phyloP scores from a whole-genome alignment of 73 alveolate genomes.

The Symbiodinium natans region DNA sequence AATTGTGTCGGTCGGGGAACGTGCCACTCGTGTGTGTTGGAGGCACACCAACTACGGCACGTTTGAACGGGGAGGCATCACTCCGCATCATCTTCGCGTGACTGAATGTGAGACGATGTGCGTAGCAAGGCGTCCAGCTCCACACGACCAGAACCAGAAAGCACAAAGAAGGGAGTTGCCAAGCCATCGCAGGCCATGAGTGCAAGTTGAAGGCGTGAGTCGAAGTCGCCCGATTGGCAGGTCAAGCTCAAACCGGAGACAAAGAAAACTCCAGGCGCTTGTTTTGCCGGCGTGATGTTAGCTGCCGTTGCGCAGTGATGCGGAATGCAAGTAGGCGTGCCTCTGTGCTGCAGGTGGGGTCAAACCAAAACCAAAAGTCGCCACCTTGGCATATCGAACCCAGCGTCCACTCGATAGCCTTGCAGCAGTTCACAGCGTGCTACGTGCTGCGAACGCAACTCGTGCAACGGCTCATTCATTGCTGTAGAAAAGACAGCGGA shows the following conservation, averaged over 20 bases:
- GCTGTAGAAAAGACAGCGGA: no score
- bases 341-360: not conserved
- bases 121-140: not conserved
- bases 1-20: no score
- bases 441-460: no score
- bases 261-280: not conserved
- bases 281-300: not conserved
- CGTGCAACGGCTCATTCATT: no score
- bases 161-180: not conserved
- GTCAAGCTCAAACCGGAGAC: not conserved
- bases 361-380: not conserved
- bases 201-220: not conserved
- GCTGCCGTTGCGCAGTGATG: not conserved
- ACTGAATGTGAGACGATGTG: no score
- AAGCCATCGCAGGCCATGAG: not conserved
- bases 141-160: not conserved
- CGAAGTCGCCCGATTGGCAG: not conserved
- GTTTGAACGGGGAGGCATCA: not conserved
- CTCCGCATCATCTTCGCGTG: no score
- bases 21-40: no score
- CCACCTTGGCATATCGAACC: not conserved
- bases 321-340: no score
- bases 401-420: no score
- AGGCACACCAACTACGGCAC: not conserved
- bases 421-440: no score